Evolutionary conservation across 139 green algal genomes (phyloP), one percentile per base, ranked within the genome.

Genomic region (Micractinium sp.): DNA sequence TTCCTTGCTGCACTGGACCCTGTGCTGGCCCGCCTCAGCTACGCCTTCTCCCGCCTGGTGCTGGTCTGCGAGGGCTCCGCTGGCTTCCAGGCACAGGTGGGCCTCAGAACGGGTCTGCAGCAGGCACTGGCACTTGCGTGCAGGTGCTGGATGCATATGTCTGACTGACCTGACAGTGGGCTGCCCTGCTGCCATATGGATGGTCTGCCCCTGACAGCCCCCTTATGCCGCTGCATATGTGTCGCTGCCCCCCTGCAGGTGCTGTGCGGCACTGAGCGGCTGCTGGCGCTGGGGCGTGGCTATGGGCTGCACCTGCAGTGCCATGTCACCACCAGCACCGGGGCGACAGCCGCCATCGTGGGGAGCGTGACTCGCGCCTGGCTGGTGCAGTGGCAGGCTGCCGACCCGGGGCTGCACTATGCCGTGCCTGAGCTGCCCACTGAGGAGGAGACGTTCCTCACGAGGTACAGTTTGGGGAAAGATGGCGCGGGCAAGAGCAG

Each of bases 51-150:
- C n/a, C 25, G 41, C 27, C 13, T 91, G 18, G 63, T 89, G 41
- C 88, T 91, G 25, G 35, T 91, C n/a, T 91, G 88, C 73, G 39
- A 91, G 78, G 88, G 82, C 15, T 39, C 38, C 23, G 22, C 35
- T 2, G 88, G 74, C 35, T 91, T 91, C 74, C 82, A 87, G 38
- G 78, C 88, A 9, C 86, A 88, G 73, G 85, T 88, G 27, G 2
- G 71, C 16, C 73, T 79, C 13, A 3, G 31, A 79, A 29, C 2
- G n/a, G 23, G 73, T 13, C 15, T 38, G 19, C 2, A 29, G 73
- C 73, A 35, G n/a, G 73, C 27, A n/a, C n/a, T 36, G 73, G 9
- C 27, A 79, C 73, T 19, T 36, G 31, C 19, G n/a, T n/a, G 35
- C 2, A n/a, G n/a, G n/a, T n/a, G n/a, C n/a, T n/a, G n/a, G 73